phyloP scores from a whole-genome alignment of 2,329 filamentous ascomycete genomes.

The Sclerotinia glacialis region DNA sequence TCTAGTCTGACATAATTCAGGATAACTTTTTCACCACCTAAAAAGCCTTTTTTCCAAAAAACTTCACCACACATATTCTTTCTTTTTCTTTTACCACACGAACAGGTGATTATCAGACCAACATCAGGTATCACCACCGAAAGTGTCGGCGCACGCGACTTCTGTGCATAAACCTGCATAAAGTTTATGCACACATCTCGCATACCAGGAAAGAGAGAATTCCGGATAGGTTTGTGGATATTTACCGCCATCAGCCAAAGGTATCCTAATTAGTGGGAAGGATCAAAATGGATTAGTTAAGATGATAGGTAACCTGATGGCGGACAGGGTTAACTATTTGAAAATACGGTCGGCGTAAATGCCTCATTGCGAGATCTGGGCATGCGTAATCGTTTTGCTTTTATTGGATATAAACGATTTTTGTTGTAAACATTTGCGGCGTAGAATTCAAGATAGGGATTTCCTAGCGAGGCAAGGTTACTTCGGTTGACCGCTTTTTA shows the following conservation, averaged over 20 bases:
- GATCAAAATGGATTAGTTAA: neutral
- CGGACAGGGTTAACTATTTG: neutral
- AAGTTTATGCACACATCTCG: neutral
- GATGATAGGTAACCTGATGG: constrained; percentile 1
- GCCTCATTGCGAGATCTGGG: neutral
- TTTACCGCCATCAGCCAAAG: neutral
- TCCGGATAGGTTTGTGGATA: neutral
- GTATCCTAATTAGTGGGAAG: neutral
- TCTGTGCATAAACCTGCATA: neutral
- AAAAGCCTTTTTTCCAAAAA: neutral
- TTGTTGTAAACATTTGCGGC: neutral
- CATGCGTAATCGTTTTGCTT: neutral
- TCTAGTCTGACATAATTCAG: neutral
- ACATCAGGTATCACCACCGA: neutral
- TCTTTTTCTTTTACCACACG: constrained; percentile 4
- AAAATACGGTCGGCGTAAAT: neutral
- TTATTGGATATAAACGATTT: neutral
- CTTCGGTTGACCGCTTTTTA: constrained; percentile 3
- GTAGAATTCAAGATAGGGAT: neutral
- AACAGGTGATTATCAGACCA: neutral
- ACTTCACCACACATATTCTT: neutral
- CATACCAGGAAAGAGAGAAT: neutral
- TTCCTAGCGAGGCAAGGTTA: neutral
- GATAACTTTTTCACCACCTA: neutral
- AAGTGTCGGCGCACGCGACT: neutral